Evolutionary conservation across 495 filamentous ascomycete genomes (phyloP).

Genomic region (Penicillium taxi): DNA sequence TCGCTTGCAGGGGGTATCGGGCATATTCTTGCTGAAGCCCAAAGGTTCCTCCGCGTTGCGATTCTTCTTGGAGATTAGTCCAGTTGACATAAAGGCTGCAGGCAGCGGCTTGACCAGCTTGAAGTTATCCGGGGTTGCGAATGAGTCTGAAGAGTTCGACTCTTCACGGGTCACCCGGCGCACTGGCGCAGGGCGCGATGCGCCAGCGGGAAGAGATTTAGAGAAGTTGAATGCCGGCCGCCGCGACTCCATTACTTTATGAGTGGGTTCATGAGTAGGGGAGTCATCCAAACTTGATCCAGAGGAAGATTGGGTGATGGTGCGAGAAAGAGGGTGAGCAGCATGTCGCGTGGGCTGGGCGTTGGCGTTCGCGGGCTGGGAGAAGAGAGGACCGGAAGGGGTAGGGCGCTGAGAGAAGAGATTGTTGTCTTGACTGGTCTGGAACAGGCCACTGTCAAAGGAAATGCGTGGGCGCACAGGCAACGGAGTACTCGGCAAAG

Average conservation of each 20-base stretch:
- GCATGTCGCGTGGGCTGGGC: slow-evolving; percentile 25
- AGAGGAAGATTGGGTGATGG: slow-evolving; percentile 77
- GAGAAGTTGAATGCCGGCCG: slow-evolving; percentile 61
- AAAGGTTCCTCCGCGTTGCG: slow-evolving; percentile 48
- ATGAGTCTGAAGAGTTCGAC: slow-evolving; percentile 43
- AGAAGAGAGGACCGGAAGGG: slow-evolving; percentile 29
- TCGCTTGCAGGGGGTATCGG: slow-evolving; percentile 94
- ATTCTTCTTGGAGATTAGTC: slow-evolving; percentile 80
- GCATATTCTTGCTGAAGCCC: slow-evolving; percentile 46
- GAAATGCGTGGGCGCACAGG: slow-evolving; percentile 63
- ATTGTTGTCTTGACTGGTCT: slow-evolving; percentile 49
- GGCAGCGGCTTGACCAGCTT: slow-evolving; percentile 75
- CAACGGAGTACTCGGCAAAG: slow-evolving; percentile 19
- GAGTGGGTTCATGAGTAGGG: slow-evolving; percentile 55
- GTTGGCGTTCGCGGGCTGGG: slow-evolving; percentile 29
- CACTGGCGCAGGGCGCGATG: slow-evolving; percentile 41
- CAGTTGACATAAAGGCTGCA: slow-evolving; percentile 88
- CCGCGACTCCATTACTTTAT: slow-evolving; percentile 44
- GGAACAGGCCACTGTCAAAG: slow-evolving; percentile 61
- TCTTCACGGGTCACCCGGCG: slow-evolving; percentile 36
- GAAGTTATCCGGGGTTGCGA: slow-evolving; percentile 78
- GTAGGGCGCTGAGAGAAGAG: slow-evolving; percentile 44
- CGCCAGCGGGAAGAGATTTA: slow-evolving; percentile 68
- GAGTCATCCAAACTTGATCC: slow-evolving; percentile 73
- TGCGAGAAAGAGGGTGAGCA: slow-evolving; percentile 79